Conservation (phyloP, 495 filamentous ascomycete genomes). For the Neurospora sp. region DNA sequence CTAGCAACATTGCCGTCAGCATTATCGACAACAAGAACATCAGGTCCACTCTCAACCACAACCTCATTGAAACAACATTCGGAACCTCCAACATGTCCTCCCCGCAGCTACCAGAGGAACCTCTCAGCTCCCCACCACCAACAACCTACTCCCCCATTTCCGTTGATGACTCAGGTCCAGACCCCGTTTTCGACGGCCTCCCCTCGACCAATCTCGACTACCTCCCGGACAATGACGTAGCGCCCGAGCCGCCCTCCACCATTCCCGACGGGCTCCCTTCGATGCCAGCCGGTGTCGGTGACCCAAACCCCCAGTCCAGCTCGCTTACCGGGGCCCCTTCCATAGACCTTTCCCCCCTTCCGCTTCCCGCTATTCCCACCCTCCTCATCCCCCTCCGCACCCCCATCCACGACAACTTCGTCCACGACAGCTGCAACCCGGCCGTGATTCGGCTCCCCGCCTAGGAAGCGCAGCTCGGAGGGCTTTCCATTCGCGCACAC, state of each 20-base stretch:
- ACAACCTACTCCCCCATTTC: no score
- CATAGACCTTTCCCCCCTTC: background rate
- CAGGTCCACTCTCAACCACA: background rate
- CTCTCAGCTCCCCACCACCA: background rate
- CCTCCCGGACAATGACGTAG: background rate
- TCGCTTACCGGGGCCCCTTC: background rate
- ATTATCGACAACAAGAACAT: background rate
- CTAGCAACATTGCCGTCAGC: background rate
- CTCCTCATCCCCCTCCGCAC: background rate
- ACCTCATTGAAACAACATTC: background rate
- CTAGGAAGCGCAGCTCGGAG: background rate
- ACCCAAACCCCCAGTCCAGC: background rate
- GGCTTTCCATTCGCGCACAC: background rate
- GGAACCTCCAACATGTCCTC: background rate
- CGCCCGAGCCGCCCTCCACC: background rate
- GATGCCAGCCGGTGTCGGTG: no score
- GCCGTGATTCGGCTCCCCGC: background rate
- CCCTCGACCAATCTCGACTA: no score
- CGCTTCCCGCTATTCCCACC: background rate
- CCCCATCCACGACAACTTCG: background rate
- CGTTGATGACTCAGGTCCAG: no score
- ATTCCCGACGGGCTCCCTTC: no score
- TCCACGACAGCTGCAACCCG: background rate
- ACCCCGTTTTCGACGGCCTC: no score
- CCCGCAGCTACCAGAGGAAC: background rate